phyloP scores from a whole-genome alignment of 2,329 filamentous ascomycete genomes.

The Pseudopyricularia cyperi region DNA sequence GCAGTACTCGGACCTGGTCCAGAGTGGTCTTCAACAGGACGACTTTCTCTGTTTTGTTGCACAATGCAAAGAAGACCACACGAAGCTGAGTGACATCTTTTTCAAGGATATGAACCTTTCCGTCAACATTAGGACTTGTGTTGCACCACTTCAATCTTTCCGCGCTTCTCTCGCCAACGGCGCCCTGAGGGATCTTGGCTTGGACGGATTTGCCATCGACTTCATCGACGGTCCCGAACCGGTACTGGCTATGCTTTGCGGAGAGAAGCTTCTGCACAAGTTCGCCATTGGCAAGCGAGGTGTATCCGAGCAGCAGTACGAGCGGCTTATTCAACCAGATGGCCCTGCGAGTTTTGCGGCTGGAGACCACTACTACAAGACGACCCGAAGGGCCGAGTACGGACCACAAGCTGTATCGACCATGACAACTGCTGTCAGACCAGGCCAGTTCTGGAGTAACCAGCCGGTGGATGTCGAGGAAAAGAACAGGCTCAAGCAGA shows the following conservation, averaged over 20 bases:
- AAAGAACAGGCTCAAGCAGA: slow-evolving; percentile 46
- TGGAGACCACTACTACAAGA: slow-evolving; percentile 47
- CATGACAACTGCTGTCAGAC: slow-evolving; percentile 43
- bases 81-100: slow-evolving; percentile 53
- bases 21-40: slow-evolving; percentile 33
- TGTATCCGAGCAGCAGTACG: slow-evolving; percentile 53
- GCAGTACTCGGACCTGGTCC: slow-evolving; percentile 44
- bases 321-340: slow-evolving; percentile 43
- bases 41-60: slow-evolving; percentile 60
- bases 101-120: slow-evolving; percentile 51
- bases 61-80: slow-evolving; percentile 64
- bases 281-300: slow-evolving; percentile 53
- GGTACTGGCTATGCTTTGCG: slow-evolving; percentile 80
- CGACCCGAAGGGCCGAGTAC: slow-evolving; percentile 68
- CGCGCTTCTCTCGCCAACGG: slow-evolving; percentile 37
- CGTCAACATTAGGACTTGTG: slow-evolving; percentile 57
- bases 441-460: slow-evolving; percentile 61
- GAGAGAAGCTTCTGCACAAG: slow-evolving; percentile 53
- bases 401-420: slow-evolving; percentile 62
- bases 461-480: slow-evolving; percentile 58
- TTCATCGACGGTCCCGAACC: slow-evolving; percentile 68
- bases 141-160: slow-evolving; percentile 40
- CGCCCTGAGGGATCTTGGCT: slow-evolving; percentile 45
- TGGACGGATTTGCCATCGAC: slow-evolving; percentile 73
- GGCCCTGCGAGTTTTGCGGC: slow-evolving; percentile 59